Evolutionary conservation across 371 early-diverging fungal genomes (phyloP).

Genomic region (Chytridiales sp.): DNA sequence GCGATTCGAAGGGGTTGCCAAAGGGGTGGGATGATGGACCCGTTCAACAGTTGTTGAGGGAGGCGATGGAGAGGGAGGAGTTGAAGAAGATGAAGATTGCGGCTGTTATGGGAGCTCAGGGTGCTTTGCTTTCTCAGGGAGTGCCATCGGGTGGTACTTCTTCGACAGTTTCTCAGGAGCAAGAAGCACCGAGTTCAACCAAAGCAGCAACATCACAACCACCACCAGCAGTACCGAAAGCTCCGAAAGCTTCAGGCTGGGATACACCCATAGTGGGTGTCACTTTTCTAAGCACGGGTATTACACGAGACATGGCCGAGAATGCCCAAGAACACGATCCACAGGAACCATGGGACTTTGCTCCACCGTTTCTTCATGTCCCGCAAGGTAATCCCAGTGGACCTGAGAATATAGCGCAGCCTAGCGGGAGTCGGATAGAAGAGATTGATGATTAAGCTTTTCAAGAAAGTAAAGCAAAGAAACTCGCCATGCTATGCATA

Average conservation of each 20-base stretch:
- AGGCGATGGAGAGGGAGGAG: conserved; percentile 4
- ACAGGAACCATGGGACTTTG: background rate
- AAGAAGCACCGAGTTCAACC: background rate
- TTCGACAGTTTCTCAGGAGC: too few relatives aligned
- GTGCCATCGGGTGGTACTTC: too few relatives aligned
- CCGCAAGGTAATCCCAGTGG: conserved; percentile 1
- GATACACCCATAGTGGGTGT: conserved; percentile 10
- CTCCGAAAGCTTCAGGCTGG: background rate
- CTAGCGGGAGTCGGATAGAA: background rate
- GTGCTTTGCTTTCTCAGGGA: too few relatives aligned
- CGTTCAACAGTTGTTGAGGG: background rate
- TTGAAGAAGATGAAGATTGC: background rate
- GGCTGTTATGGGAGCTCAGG: background rate
- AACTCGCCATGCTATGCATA: background rate
- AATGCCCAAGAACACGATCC: background rate
- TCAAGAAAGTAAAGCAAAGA: background rate
- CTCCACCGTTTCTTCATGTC: too few relatives aligned
- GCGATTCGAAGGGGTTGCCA: background rate
- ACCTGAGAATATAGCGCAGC: background rate
- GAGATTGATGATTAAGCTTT: background rate
- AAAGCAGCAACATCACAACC: background rate
- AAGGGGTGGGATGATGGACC: conserved; percentile 10
- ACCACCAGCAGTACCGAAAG: background rate
- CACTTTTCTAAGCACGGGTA: background rate
- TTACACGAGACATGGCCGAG: background rate